phyloP scores from a whole-genome alignment of 2,329 filamentous ascomycete species.

The Colletotrichum gloeosporioides region DNA sequence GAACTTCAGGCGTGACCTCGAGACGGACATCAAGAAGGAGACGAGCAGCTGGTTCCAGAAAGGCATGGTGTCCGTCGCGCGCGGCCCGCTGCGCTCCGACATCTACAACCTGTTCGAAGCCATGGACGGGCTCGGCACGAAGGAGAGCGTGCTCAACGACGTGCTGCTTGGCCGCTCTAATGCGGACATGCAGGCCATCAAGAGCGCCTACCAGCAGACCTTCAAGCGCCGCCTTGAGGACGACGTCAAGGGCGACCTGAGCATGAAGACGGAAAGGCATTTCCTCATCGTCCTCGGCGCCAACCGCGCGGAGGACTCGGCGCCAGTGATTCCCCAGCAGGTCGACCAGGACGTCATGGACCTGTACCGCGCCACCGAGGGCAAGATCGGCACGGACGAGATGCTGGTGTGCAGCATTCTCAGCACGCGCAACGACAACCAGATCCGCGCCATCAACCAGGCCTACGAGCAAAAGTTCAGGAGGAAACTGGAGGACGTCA shows the following conservation, averaged over 20 bases:
- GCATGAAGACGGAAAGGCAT: constrained; percentile 83
- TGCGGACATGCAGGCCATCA: constrained; percentile 88
- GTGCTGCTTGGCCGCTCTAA: constrained; percentile 84
- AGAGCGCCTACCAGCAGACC: constrained; percentile 73
- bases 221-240: constrained; percentile 72
- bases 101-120: constrained; percentile 73
- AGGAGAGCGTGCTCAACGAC: constrained; percentile 86
- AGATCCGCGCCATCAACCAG: constrained; percentile 81
- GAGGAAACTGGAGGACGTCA: constrained; percentile 71
- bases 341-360: constrained; percentile 79
- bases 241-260: constrained; percentile 80
- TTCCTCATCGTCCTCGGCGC: constrained; percentile 84
- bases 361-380: constrained; percentile 80
- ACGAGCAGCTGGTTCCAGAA: constrained; percentile 76
- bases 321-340: constrained; percentile 73
- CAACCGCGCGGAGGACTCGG: constrained; percentile 77
- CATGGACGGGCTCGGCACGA: constrained; percentile 82
- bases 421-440: constrained; percentile 76
- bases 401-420: constrained; percentile 81
- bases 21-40: constrained; percentile 79
- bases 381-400: constrained; percentile 74
- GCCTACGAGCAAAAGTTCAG: constrained; percentile 78
- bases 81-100: constrained; percentile 82
- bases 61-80: constrained; percentile 75
- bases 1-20: constrained; percentile 69